Conservation (phyloP, 2,329 filamentous ascomycete genomes). For the Ramularia collo-cygni region DNA sequence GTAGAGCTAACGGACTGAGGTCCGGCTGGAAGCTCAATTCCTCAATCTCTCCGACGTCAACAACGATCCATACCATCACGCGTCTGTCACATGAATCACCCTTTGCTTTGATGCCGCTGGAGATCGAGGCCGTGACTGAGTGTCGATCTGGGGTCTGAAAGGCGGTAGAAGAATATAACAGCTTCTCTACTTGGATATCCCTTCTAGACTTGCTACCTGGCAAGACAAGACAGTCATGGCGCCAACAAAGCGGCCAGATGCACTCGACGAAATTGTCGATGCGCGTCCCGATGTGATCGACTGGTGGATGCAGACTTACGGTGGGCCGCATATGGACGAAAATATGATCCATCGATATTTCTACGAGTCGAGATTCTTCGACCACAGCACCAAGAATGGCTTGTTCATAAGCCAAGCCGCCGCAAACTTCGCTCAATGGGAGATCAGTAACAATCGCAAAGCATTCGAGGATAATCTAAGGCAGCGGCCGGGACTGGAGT, state of each 20-base stretch:
- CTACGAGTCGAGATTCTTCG: constrained; percentile 57
- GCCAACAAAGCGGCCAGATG: constrained; percentile 3
- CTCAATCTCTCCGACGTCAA: too few species aligned
- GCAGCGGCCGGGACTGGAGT: constrained; percentile 52
- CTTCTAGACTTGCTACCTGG: too few species aligned
- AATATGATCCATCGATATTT: constrained; percentile 53
- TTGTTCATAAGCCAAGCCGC: constrained; percentile 47
- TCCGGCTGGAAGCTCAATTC: too few species aligned
- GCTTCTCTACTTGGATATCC: too few species aligned
- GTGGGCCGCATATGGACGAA: constrained; percentile 32
- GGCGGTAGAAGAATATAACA: too few species aligned
- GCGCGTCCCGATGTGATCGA: constrained; percentile 19
- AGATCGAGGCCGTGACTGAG: too few species aligned
- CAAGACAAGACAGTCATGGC: constrained; percentile 19
- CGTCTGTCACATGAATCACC: too few species aligned
- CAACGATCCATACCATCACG: too few species aligned
- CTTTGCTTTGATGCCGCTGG: too few species aligned
- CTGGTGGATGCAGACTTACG: constrained; percentile 22
- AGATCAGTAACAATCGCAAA: constrained; percentile 48
- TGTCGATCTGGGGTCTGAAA: too few species aligned
- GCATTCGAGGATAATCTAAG: constrained; percentile 50
- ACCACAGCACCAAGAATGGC: constrained; percentile 54
- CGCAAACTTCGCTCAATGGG: constrained; percentile 42
- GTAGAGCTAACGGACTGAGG: too few species aligned
- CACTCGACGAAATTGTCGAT: constrained; percentile 24